Evolutionary conservation across 2,329 filamentous ascomycete species (phyloP).

Genomic region (Ambrosiella cleistominuta): DNA sequence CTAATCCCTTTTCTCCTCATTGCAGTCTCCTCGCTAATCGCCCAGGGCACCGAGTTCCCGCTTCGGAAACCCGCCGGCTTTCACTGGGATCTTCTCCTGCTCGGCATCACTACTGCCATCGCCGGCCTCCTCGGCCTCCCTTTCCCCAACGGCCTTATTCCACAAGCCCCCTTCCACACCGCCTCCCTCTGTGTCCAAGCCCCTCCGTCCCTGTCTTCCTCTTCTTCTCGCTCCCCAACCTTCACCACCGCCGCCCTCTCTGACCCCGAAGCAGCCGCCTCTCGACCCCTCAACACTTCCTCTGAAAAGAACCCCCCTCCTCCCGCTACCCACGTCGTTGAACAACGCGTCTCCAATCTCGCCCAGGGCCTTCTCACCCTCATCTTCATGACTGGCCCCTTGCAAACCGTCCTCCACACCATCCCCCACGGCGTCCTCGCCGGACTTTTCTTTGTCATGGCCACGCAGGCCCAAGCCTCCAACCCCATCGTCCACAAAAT

Average conservation of each 20-base stretch:
- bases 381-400: slow-evolving; percentile 59
- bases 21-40: slow-evolving; percentile 61
- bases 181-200: slow-evolving; percentile 48
- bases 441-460: slow-evolving; percentile 74
- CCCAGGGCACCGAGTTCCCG: slow-evolving; percentile 68
- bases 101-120: slow-evolving; percentile 60
- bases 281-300: slow-evolving; percentile 22
- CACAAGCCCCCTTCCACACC: slow-evolving; percentile 70
- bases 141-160: slow-evolving; percentile 69
- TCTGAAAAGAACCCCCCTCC: slow-evolving; percentile 23
- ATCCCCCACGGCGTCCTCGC: slow-evolving; percentile 67
- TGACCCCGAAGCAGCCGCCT: slow-evolving; percentile 20
- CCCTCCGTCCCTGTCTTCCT: background rate
- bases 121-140: slow-evolving; percentile 61
- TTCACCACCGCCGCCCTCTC: slow-evolving; percentile 13
- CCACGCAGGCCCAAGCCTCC: slow-evolving; percentile 54
- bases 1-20: background rate
- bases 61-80: slow-evolving; percentile 67
- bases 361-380: slow-evolving; percentile 62
- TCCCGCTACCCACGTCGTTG: slow-evolving; percentile 46
- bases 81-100: slow-evolving; percentile 70
- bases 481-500: slow-evolving; percentile 66
- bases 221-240: background rate
- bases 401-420: slow-evolving; percentile 56
- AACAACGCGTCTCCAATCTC: slow-evolving; percentile 65